Percentiles rank a stretch among this genome's conserved stretches.
Evolutionary conservation across 805 yeast species (phyloP).

Genomic region (Kodamaea hsintzibuensis): DNA sequence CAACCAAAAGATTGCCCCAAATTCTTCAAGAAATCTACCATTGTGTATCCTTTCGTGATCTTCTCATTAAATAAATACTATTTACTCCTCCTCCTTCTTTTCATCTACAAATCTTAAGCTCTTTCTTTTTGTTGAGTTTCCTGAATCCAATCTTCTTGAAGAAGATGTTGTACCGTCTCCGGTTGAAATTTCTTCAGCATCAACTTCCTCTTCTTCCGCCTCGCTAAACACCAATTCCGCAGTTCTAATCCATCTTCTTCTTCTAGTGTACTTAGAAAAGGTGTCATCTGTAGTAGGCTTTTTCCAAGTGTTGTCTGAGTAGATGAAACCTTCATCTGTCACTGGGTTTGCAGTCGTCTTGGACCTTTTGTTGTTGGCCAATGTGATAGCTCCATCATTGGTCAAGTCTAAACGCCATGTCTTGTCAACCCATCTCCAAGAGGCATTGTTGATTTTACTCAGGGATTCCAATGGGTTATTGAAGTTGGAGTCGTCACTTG

Average conservation of each 20-base stretch:
- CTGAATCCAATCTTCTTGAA: constrained; percentile 6
- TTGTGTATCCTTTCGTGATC: no score
- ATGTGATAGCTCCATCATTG: constrained; percentile 80
- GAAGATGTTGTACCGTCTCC: constrained; percentile 3
- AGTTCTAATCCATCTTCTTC: constrained; percentile 94
- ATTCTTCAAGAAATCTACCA: no score
- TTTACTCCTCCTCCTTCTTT: background rate
- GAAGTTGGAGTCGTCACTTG: constrained; percentile 38
- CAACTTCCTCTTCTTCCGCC: constrained; percentile 4
- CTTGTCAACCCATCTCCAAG: constrained; percentile 94
- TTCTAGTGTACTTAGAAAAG: constrained; percentile 86
- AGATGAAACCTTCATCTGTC: constrained; percentile 82
- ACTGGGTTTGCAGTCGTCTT: constrained; percentile 69
- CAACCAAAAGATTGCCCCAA: no score
- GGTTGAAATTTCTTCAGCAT: background rate
- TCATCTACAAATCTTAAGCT: constrained; percentile 45
- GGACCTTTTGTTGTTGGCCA: constrained; percentile 57
- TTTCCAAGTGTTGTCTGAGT: constrained; percentile 93
- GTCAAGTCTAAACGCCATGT: constrained; percentile 90
- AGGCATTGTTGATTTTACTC: constrained; percentile 59
- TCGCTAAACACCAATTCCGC: constrained; percentile 68
- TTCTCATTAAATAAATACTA: background rate
- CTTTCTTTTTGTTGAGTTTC: constrained; percentile 29
- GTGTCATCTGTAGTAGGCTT: constrained; percentile 86
- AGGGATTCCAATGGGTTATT: constrained; percentile 27